Base-by-base conservation (phyloP, 2,329 filamentous ascomycete species). In the Juglanconis sp. region DNA sequence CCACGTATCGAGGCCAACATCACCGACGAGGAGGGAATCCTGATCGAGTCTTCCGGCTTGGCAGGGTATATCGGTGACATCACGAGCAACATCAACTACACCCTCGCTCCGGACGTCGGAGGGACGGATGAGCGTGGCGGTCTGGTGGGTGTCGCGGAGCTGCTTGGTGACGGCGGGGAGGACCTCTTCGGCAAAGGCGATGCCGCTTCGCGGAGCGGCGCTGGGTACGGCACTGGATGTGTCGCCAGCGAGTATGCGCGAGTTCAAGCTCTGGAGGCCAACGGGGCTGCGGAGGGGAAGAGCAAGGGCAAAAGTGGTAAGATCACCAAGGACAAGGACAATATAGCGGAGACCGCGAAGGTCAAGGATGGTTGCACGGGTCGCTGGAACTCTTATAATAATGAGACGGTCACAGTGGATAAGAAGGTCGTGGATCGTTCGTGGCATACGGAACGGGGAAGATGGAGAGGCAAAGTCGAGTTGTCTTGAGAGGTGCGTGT, bases 21-120 rank as follows among this genome's bases (percentile, higher is more conserved):
- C 1, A 70, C 77, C 2, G 78, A 81, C 61, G 81, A 85, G 62
- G 71, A 79, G 13, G 84, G 84, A 1, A 71, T 72, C 1, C 66
- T 85, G 1, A 70, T 78, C 1, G 80, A 87, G 35, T 77, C 79
- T 2, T 83, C 82, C 54, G 79, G 78, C 4, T 72, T 91, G 17
- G 85, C 79, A 0, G 83, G 81, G 0, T 91, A 84, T 68, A 71
- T 91, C 6, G 89, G 89, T 15, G 77, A 79, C 1, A 68, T 86
- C 3, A 79, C 77, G 35, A 88, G 85, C 51, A 73, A 70, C 35
- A 86, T 92, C 56, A 68, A 73, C 17, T 92, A 92, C 67, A 74
- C 78, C 46, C 74, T 92, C 10, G 70, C 75, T 15, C 79, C 88
- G 0, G 87, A 90, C 56, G 65, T 70, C 0, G 84, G 84, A 0